Base-by-base conservation (phyloP, 2,329 filamentous ascomycete species). In the Arachnopeziza araneosa region DNA sequence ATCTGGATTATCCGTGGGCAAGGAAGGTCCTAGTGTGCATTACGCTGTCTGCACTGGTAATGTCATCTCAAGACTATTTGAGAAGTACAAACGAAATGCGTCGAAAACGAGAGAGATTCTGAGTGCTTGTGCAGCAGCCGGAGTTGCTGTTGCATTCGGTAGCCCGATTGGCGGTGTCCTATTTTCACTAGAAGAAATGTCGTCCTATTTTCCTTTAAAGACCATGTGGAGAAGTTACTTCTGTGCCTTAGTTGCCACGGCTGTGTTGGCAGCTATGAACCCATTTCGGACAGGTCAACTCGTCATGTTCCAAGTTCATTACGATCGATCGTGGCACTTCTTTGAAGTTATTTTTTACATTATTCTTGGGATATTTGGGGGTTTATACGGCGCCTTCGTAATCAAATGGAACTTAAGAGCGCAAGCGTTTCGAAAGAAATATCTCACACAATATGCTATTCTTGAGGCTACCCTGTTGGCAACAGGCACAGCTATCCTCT, bases 161-260 rank as follows among this genome's bases (percentile, higher is more conserved):
- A 96, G 92, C 76, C 95, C 95, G 1, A 99, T 99, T 63, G 95
- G 95, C 57, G 95, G 95, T 21, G 95, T 99, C 1, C 77, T 99
- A 19, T 99, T 99, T 77, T 97, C 93, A 2, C 79, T 99, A 7
- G 95, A 99, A 78, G 95, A 59, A 26, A 97, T 99, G 89, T 93
- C 93, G 19, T 96, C 87, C 60, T 89, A 96, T 70, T 99, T 99
- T 68, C 95, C 95, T 0, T 83, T 99, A 22, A 98, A 98, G 76
- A 99, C 95, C 0, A 85, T 99, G 76, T 98, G 95, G 95, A 84
- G 95, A 68, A 97, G 92, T 73, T 99, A 98, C 74, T 98, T 99
- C 74, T 99, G 95, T 75, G 95, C 95, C 30, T 77, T 99, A 65
- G 93, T 99, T 5, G 95, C 93, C 5, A 98, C 95, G 0, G 91